Evolutionary conservation across 305 asterid genomes (phyloP), one percentile per base, ranked within the genome.

Genomic region (Rubia peregrina): DNA sequence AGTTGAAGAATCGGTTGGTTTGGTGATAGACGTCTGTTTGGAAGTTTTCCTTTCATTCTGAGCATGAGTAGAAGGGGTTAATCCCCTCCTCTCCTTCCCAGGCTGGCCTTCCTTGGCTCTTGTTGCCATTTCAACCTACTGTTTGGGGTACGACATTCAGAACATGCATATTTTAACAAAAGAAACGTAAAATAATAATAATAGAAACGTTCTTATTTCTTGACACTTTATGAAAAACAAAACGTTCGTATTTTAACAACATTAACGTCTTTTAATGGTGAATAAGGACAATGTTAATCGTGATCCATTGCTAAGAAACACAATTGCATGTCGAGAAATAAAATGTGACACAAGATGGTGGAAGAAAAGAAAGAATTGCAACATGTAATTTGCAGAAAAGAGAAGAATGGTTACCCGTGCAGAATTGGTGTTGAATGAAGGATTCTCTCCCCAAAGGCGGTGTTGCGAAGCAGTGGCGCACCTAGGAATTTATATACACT

Each of bases 11-110:
- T 65, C 73, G 3, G 53, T 67, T 76, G 21, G 70, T 48, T 57
- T 64, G 11, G 65, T 74, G 7, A 81, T 68, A 43, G 86, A 75
- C 61, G 14, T 60, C 17, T 65, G n/a, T 72, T 59, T 81, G 21
- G 83, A 67, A 48, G 51, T 77, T 72, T 79, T 74, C 75, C 40
- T 60, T 76, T 43, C 41, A 41, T 53, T n/a, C 60, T n/a, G 60
- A n/a, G 60, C n/a, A 16, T n/a, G 60, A n/a, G 60, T 53, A 16
- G 87, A 77, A 61, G 86, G 80, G 11, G 74, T 67, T 2, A 53
- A 4, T 38, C 83, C 86, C 26, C 77, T 76, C 80, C 76, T 88
- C 75, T 88, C 91, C 77, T 75, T 84, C 8, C 71, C 76, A 8
- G 81, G 73, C 10, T 69, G 30, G 26, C 69, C 61, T 17, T 80